phyloP scores from a whole-genome alignment of 208 protist genomes.

The Trypanosoma vivax region DNA sequence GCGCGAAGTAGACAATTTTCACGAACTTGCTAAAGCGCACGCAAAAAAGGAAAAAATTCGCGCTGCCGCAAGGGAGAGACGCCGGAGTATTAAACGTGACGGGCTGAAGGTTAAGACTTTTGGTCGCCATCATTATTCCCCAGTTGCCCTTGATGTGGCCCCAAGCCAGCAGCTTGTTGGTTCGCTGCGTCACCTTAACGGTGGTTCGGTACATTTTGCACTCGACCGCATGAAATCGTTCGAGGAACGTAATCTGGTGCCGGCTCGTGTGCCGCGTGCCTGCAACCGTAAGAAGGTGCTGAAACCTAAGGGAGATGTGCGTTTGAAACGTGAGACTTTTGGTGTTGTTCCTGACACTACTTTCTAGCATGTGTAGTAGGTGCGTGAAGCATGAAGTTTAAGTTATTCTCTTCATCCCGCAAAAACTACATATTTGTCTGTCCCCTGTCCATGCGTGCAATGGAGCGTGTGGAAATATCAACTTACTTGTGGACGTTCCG shows the following conservation, averaged over 20 bases:
- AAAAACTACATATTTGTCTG: no score
- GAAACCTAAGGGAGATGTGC: constrained; percentile 83
- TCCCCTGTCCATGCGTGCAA: no score
- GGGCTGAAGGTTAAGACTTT: constrained; percentile 71
- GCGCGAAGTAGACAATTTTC: constrained; percentile 51
- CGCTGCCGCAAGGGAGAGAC: constrained; percentile 27
- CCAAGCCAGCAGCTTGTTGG: constrained; percentile 68
- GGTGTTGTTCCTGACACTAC: constrained; percentile 70
- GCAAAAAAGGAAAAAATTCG: constrained; percentile 26
- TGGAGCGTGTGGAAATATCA: no score
- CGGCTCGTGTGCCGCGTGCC: constrained; percentile 77
- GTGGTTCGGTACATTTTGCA: constrained; percentile 61
- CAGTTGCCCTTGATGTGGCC: constrained; percentile 66
- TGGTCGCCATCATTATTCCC: constrained; percentile 78
- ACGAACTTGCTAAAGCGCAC: constrained; percentile 41
- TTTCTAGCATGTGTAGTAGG: constrained; percentile 37
- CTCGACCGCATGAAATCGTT: constrained; percentile 87
- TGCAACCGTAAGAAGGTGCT: constrained; percentile 87
- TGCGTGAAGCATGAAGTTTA: no score
- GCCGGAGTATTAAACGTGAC: constrained; percentile 52
- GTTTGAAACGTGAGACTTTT: constrained; percentile 76
- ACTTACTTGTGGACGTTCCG: no score
- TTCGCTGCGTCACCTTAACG: constrained; percentile 71
- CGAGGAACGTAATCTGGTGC: constrained; percentile 86
- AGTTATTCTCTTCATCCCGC: no score